phyloP scores from a whole-genome alignment of 2,329 filamentous ascomycete genomes.

The Hypomyces rosellus region DNA sequence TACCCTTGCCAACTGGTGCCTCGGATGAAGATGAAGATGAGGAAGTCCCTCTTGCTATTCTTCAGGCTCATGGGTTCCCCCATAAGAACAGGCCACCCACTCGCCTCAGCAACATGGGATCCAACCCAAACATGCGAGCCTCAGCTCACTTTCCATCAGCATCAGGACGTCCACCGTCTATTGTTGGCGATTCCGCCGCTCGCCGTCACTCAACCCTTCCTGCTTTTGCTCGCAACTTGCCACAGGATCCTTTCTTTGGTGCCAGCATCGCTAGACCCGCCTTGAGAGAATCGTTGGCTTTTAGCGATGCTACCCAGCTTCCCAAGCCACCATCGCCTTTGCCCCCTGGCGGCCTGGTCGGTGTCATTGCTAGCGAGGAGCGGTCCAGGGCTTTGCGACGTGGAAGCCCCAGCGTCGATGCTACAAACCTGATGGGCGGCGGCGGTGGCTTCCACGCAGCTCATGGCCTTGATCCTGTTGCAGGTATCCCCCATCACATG shows the following conservation, averaged over 20 bases:
- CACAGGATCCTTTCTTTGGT: slow-evolving; percentile 78
- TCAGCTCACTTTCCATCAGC: slow-evolving; percentile 40
- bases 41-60: slow-evolving; percentile 77
- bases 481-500: slow-evolving; percentile 40
- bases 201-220: slow-evolving; percentile 51
- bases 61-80: slow-evolving; percentile 85
- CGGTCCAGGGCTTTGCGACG: slow-evolving; percentile 69
- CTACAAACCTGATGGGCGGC: slow-evolving; percentile 31
- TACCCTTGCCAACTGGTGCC: slow-evolving; percentile 37
- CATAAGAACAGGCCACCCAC: slow-evolving; percentile 69
- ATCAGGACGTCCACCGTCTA: slow-evolving; percentile 50
- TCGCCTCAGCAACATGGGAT: slow-evolving; percentile 56
- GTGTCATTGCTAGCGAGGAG: slow-evolving; percentile 83
- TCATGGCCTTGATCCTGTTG: slow-evolving; percentile 42
- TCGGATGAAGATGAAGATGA: slow-evolving; percentile 86
- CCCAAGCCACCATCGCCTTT: slow-evolving; percentile 32
- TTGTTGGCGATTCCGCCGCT: slow-evolving; percentile 42
- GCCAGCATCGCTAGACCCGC: slow-evolving; percentile 67
- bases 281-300: slow-evolving; percentile 67
- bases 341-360: slow-evolving; percentile 74
- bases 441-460: slow-evolving; percentile 30
- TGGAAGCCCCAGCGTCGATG: slow-evolving; percentile 66
- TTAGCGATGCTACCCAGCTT: slow-evolving; percentile 50
- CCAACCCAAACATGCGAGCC: slow-evolving; percentile 65
- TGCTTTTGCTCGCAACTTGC: slow-evolving; percentile 75